Evolutionary conservation across 1,139 yeast species (phyloP).

Genomic region (Petasospora rhodanensis): DNA sequence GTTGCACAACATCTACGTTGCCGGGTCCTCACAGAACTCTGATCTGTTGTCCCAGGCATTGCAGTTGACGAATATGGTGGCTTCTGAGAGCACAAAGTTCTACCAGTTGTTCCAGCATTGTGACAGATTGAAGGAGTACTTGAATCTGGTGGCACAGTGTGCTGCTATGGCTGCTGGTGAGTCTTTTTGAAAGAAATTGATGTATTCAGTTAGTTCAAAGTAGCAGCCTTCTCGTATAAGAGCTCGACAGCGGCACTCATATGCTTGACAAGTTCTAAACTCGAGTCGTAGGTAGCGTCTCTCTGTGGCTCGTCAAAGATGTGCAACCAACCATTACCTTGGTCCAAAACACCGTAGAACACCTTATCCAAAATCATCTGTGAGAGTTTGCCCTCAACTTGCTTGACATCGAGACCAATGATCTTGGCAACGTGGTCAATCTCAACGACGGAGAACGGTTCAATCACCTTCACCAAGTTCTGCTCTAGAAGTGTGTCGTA

Average conservation of each 20-base stretch:
- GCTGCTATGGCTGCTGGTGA: constrained; percentile 25
- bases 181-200: constrained; percentile 9
- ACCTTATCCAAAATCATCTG: constrained; percentile 96
- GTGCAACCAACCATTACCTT: constrained; percentile 96
- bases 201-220: constrained; percentile 41
- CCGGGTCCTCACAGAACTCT: constrained; percentile 32
- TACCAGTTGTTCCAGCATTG: constrained; percentile 54
- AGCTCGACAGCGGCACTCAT: constrained; percentile 87
- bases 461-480: constrained; percentile 88
- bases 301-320: constrained; percentile 85
- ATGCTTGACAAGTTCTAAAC: constrained; percentile 80
- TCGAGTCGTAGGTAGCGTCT: constrained; percentile 86
- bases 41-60: constrained; percentile 48
- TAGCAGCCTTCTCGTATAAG: constrained; percentile 88
- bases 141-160: constrained; percentile 47
- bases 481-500: constrained; percentile 93
- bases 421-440: constrained; percentile 81
- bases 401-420: constrained; percentile 82
- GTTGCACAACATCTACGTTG: constrained; percentile 51
- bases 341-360: constrained; percentile 93
- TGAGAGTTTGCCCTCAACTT: constrained; percentile 89
- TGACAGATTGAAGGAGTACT: constrained; percentile 60
- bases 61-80: constrained; percentile 50
- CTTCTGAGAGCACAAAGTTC: constrained; percentile 43
- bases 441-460: constrained; percentile 94